Conservation (phyloP, 2,329 filamentous ascomycete genomes). For the Aureobasidium mangrovei region DNA sequence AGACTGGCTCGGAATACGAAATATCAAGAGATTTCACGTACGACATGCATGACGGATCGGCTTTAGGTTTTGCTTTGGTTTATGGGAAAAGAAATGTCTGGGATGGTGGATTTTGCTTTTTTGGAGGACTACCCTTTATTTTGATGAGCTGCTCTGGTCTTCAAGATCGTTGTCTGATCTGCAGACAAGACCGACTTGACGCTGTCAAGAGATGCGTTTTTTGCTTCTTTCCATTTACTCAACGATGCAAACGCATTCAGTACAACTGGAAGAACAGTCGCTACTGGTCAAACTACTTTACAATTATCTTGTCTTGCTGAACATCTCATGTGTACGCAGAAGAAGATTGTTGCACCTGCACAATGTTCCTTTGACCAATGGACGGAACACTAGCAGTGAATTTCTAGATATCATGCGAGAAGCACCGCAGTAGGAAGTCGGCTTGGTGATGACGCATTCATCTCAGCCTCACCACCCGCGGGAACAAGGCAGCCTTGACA, state of each 20-base stretch:
- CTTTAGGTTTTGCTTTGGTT: not conserved
- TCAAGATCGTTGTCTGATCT: not conserved
- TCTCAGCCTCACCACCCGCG: not conserved
- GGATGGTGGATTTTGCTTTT: not conserved
- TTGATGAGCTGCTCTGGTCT: not conserved
- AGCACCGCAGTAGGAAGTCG: too few relatives aligned
- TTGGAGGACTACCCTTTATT: not conserved
- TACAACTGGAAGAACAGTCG: not conserved
- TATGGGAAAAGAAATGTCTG: not conserved
- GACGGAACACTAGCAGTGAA: too few relatives aligned
- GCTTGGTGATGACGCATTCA: too few relatives aligned
- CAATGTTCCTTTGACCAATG: not conserved
- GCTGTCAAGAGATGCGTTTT: not conserved
- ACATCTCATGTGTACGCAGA: too few relatives aligned
- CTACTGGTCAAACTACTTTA: not conserved
- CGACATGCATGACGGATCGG: slow-evolving; percentile 4
- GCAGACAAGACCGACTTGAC: not conserved
- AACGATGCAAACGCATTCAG: not conserved
- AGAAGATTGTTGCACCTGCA: too few relatives aligned
- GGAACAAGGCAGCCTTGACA: not conserved
- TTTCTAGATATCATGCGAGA: too few relatives aligned
- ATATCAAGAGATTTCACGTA: not conserved
- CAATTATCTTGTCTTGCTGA: not conserved
- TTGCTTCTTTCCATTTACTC: not conserved
- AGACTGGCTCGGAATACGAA: not conserved